Percentiles rank a stretch among this genome's conserved stretches.
Conservation (phyloP, 768 basidiomycete species). For the Suillus luteus region DNA sequence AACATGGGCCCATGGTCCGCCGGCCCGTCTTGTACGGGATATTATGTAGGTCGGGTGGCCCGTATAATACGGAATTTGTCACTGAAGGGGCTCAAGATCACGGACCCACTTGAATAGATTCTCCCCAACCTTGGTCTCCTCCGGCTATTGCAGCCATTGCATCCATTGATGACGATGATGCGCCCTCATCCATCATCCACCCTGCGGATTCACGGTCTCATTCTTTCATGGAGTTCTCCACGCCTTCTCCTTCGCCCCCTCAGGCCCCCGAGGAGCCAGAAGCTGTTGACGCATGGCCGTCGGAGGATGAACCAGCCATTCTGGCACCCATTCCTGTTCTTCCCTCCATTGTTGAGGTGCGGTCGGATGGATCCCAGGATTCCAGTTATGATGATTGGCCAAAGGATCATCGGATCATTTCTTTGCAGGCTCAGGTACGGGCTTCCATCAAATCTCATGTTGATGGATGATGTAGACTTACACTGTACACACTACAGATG, state of each 20-base stretch:
- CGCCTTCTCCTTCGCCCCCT: conserved; percentile 36
- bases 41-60: too few relatives aligned
- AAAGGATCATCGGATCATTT: conserved; percentile 51
- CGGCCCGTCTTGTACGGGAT: too few relatives aligned
- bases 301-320: conserved; percentile 2
- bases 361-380: not conserved
- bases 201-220: conserved; percentile 37
- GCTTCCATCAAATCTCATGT: conserved; percentile 1
- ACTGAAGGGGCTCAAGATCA: too few relatives aligned
- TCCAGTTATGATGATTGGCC: conserved; percentile 32
- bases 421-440: conserved; percentile 63
- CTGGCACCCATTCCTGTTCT: not conserved
- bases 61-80: too few relatives aligned
- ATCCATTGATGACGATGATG: conserved; percentile 13
- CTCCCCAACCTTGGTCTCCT: conserved; percentile 23
- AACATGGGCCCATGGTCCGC: too few relatives aligned
- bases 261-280: conserved; percentile 37
- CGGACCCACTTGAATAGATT: conserved; percentile 13
- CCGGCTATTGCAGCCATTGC: conserved; percentile 13
- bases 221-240: conserved; percentile 52
- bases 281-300: conserved; percentile 47
- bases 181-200: conserved; percentile 13
- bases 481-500: conserved; percentile 38
- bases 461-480: conserved; percentile 7
- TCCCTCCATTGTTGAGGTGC: not conserved